Evolutionary conservation across 2,329 filamentous ascomycete species (phyloP).

Genomic region (Tolypocladium tropicale): DNA sequence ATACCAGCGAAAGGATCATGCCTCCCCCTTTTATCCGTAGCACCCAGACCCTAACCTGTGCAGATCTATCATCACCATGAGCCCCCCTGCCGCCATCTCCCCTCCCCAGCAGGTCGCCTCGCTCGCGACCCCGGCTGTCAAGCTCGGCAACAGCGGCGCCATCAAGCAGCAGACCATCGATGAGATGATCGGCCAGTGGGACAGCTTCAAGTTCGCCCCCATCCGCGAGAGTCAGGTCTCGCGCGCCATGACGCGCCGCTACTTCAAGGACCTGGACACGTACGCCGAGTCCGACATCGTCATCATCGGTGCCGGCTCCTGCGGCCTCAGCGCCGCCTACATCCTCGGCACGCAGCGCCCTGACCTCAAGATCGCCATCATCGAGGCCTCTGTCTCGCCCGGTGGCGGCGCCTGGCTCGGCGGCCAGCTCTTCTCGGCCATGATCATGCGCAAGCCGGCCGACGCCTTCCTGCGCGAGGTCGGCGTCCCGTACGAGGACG

Average conservation of each 20-base stretch:
- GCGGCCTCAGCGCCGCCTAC: constrained; percentile 77
- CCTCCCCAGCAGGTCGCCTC: constrained; percentile 39
- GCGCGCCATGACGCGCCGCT: constrained; percentile 85
- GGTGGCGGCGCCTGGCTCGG: constrained; percentile 89
- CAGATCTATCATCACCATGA: constrained; percentile 59
- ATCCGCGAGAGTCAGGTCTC: constrained; percentile 91
- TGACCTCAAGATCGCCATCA: constrained; percentile 83
- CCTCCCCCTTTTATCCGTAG: constrained; percentile 36
- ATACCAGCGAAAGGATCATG: constrained; percentile 99
- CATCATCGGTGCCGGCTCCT: constrained; percentile 84
- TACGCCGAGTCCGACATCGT: constrained; percentile 92
- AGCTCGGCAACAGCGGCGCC: constrained; percentile 20
- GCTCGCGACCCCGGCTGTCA: constrained; percentile 33
- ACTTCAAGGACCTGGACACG: constrained; percentile 80
- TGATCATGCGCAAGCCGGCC: constrained; percentile 91
- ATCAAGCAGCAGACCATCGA: constrained; percentile 40
- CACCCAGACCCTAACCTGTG: constrained; percentile 19
- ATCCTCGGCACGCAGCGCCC: constrained; percentile 74
- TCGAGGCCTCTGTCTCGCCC: constrained; percentile 80
- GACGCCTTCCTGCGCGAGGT: constrained; percentile 74
- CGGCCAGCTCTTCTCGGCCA: constrained; percentile 87
- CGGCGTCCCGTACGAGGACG: constrained; percentile 78
- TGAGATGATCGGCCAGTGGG: constrained; percentile 68
- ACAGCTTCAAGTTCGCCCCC: constrained; percentile 68
- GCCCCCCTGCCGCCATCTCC: constrained; percentile 64